phyloP scores from a whole-genome alignment of 1,284 basidiomycete genomes.

The Agroathelia rolfsii region DNA sequence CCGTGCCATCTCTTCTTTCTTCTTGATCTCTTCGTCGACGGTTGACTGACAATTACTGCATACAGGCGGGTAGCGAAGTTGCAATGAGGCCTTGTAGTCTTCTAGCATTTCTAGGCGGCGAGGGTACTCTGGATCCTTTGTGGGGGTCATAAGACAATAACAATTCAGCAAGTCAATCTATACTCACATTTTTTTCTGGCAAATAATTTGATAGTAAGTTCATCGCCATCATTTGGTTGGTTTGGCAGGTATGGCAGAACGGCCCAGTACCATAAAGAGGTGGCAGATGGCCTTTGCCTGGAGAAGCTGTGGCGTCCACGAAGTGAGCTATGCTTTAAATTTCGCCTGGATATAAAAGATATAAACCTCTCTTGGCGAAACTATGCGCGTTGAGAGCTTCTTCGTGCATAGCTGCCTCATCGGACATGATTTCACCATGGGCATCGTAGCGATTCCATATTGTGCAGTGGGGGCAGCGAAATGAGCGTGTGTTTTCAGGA shows the following conservation, averaged over 20 bases:
- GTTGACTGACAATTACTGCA: constrained; percentile 65
- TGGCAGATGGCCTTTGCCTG: constrained; percentile 56
- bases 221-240: constrained; percentile 81
- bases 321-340: constrained; percentile 7
- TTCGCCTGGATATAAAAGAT: not conserved
- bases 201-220: constrained; percentile 85
- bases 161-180: constrained; percentile 1
- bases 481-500: constrained; percentile 41
- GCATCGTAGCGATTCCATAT: constrained; percentile 67
- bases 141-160: constrained; percentile 6
- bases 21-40: constrained; percentile 72
- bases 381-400: constrained; percentile 58
- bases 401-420: constrained; percentile 83
- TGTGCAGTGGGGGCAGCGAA: constrained; percentile 55
- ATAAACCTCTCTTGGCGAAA: constrained; percentile 68
- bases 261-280: constrained; percentile 44
- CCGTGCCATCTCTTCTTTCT: constrained; percentile 75
- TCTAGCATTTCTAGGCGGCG: constrained; percentile 53
- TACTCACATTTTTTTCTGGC: constrained; percentile 53
- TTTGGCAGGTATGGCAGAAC: constrained; percentile 81
- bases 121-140: constrained; percentile 62
- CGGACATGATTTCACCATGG: constrained; percentile 66
- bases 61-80: constrained; percentile 78
- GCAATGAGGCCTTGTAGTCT: constrained; percentile 63
- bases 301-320: constrained; percentile 55